phyloP scores from a whole-genome alignment of 2,329 filamentous ascomycete species.

The Ramularia endophylla region DNA sequence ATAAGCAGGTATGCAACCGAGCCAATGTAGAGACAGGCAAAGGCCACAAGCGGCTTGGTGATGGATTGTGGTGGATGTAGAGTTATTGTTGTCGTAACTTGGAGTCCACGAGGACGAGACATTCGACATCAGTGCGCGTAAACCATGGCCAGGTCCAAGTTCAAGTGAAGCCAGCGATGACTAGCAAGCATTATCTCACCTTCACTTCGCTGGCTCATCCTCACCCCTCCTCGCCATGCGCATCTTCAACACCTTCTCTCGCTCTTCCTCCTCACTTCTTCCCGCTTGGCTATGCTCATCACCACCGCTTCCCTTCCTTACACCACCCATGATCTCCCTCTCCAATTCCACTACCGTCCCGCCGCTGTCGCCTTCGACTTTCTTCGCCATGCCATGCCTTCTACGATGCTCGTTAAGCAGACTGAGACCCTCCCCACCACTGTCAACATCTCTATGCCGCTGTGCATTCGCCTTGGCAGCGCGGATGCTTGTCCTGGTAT shows the following conservation, averaged over 20 bases:
- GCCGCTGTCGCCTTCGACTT: constrained; percentile 35
- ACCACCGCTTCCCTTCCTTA: constrained; percentile 18
- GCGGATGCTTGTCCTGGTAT: constrained; percentile 59
- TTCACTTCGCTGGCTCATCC: not conserved
- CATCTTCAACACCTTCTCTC: not conserved
- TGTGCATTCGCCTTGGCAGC: constrained; percentile 62
- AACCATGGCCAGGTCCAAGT: too few relatives aligned
- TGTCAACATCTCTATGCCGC: constrained; percentile 52
- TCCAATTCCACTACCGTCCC: constrained; percentile 31
- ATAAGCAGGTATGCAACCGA: too few relatives aligned
- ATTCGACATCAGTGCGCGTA: too few relatives aligned
- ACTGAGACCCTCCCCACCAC: constrained; percentile 46
- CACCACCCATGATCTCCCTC: constrained; percentile 23
- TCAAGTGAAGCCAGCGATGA: too few relatives aligned
- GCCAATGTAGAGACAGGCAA: too few relatives aligned
- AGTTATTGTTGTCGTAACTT: too few relatives aligned
- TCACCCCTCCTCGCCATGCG: constrained; percentile 1
- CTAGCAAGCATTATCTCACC: not conserved
- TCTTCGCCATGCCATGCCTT: constrained; percentile 46
- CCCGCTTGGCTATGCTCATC: constrained; percentile 2
- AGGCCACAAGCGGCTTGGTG: too few relatives aligned
- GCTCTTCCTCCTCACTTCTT: constrained; percentile 3
- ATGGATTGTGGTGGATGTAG: too few relatives aligned
- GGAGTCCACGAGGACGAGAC: too few relatives aligned
- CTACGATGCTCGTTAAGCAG: constrained; percentile 49